A percentile compares a stretch with the other conserved stretches of the same genome.
Evolutionary conservation across 164 flowering plant genomes (phyloP).

Genomic region (Stephania yunnanensis): DNA sequence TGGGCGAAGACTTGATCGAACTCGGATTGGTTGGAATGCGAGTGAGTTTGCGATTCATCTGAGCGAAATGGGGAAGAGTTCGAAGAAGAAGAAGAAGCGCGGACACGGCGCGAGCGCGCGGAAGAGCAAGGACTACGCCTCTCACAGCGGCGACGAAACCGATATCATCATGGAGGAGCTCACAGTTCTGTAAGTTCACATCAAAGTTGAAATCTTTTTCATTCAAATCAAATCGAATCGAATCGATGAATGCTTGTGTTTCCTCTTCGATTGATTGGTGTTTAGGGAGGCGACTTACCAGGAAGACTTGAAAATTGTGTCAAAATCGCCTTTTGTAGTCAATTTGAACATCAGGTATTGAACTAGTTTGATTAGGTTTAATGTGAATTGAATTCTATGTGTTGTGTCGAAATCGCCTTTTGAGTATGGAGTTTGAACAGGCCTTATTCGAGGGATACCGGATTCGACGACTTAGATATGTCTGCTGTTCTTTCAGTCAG

Average conservation of each 20-base stretch:
- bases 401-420: not conserved
- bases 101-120: slow-evolving; percentile 27
- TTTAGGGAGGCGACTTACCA: slow-evolving; percentile 82
- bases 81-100: slow-evolving; percentile 54
- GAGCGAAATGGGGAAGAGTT: slow-evolving; percentile 39
- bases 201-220: not conserved
- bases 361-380: not conserved
- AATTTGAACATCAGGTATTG: slow-evolving; percentile 63
- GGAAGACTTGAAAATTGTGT: slow-evolving; percentile 72
- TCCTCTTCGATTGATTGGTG: slow-evolving; percentile 3
- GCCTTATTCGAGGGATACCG: slow-evolving; percentile 83
- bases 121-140: slow-evolving; percentile 37
- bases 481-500: slow-evolving; percentile 72
- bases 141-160: slow-evolving; percentile 21
- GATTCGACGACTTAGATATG: slow-evolving; percentile 56
- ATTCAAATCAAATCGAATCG: too few relatives aligned
- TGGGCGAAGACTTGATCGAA: too few relatives aligned
- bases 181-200: slow-evolving; percentile 43
- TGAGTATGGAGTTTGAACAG: slow-evolving; percentile 27
- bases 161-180: slow-evolving; percentile 50
- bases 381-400: not conserved
- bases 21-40: not conserved
- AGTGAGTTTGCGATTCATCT: not conserved
- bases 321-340: slow-evolving; percentile 62
- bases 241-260: not conserved